Evolutionary conservation across 805 yeast species (phyloP).

Genomic region (Pichia californica): DNA sequence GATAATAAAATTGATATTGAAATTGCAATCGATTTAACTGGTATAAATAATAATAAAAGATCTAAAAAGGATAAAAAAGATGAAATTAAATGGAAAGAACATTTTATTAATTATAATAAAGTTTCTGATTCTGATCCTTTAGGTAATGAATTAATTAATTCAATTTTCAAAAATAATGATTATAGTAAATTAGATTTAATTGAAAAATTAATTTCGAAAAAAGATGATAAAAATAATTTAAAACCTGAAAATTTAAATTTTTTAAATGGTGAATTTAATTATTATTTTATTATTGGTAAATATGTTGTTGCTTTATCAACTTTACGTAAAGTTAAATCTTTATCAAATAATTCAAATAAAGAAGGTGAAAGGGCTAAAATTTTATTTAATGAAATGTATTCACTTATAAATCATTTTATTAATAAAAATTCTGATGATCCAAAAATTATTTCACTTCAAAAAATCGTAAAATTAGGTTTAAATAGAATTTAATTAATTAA

Average conservation of each 20-base stretch:
- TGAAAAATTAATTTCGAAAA: slow-evolving; percentile 17
- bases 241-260: slow-evolving; percentile 11
- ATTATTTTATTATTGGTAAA: slow-evolving; percentile 11
- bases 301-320: slow-evolving; percentile 13
- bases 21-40: slow-evolving; percentile 6
- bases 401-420: slow-evolving; percentile 3
- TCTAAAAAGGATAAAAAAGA: slow-evolving; percentile 54
- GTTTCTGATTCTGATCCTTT: slow-evolving; percentile 53
- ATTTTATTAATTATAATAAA: slow-evolving; percentile 38
- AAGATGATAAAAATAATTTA: background rate
- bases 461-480: slow-evolving; percentile 12
- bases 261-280: slow-evolving; percentile 11
- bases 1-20: slow-evolving; percentile 22
- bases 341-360: background rate
- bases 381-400: slow-evolving; percentile 4
- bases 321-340: slow-evolving; percentile 11
- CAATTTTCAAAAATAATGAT: slow-evolving; percentile 20
- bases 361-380: slow-evolving; percentile 1
- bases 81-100: slow-evolving; percentile 48
- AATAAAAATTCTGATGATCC: slow-evolving; percentile 9
- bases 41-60: slow-evolving; percentile 15
- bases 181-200: slow-evolving; percentile 33
- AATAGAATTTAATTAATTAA: slow-evolving; percentile 9
- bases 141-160: slow-evolving; percentile 39
- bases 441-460: slow-evolving; percentile 10